phyloP scores from a whole-genome alignment of 495 filamentous ascomycete genomes.

The Aspergillus baeticus region DNA sequence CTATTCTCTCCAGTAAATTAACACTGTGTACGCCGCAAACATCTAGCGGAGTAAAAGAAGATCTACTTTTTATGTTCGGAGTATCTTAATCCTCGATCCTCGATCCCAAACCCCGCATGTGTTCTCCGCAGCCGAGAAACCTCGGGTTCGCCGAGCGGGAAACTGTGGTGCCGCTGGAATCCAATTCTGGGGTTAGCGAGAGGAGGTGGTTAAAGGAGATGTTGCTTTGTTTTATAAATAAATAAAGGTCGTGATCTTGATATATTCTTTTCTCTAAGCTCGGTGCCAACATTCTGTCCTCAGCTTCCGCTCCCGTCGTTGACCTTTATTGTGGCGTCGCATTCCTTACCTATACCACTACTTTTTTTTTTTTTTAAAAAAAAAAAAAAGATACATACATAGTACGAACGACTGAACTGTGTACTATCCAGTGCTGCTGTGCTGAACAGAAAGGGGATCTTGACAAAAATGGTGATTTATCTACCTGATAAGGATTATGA shows the following conservation, averaged over 20 bases:
- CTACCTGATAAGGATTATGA: conserved; percentile 19
- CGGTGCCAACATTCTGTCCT: too few species aligned
- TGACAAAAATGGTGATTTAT: conserved; percentile 14
- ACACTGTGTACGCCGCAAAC: too few species aligned
- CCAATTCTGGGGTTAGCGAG: not conserved
- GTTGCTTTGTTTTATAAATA: not conserved
- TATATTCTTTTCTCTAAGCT: not conserved
- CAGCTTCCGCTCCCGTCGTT: too few species aligned
- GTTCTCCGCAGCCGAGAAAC: conserved; percentile 14
- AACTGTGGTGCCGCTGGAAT: conserved; percentile 7
- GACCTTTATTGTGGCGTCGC: too few species aligned
- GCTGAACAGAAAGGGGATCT: not conserved
- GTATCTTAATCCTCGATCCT: too few species aligned
- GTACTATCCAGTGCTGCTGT: not conserved
- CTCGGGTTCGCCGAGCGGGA: conserved; percentile 4
- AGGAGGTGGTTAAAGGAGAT: not conserved
- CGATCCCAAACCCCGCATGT: conserved; percentile 6
- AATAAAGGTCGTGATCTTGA: not conserved
- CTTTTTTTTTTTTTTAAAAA: too few species aligned
- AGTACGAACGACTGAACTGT: too few species aligned
- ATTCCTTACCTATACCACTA: too few species aligned
- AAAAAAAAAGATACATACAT: not conserved
- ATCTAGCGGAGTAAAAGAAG: not conserved
- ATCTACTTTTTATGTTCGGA: too few species aligned
- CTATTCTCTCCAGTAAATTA: not conserved